Evolutionary conservation across 2,329 filamentous ascomycete species (phyloP).

Genomic region (Hypomyces rosellus): DNA sequence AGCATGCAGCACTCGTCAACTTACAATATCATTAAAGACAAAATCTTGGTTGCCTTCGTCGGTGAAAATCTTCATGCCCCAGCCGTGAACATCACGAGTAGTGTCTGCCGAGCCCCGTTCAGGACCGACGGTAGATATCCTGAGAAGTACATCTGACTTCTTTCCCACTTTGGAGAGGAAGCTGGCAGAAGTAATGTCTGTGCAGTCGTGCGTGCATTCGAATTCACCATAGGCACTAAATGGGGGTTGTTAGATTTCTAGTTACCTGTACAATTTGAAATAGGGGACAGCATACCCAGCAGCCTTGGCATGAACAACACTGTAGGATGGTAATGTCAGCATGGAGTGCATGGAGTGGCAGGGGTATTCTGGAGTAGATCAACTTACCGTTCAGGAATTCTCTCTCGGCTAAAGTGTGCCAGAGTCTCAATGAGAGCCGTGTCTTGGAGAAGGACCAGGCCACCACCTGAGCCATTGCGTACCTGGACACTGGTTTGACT

Average conservation of each 20-base stretch:
- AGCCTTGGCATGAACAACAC: slow-evolving; percentile 27
- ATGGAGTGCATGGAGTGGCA: neutral
- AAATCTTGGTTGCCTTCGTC: slow-evolving; percentile 62
- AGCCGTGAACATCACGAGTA: slow-evolving; percentile 62
- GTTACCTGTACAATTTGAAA: neutral
- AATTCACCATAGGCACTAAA: slow-evolving; percentile 46
- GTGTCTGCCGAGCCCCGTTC: slow-evolving; percentile 60
- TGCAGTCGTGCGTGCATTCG: slow-evolving; percentile 39
- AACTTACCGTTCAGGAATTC: slow-evolving; percentile 44
- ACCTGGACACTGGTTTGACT: slow-evolving; percentile 10
- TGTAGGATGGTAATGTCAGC: neutral
- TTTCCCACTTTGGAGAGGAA: slow-evolving; percentile 49
- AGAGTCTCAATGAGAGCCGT: slow-evolving; percentile 49
- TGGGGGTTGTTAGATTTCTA: neutral
- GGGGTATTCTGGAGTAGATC: too few relatives aligned
- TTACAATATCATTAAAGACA: slow-evolving; percentile 58
- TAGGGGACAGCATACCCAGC: slow-evolving; percentile 19
- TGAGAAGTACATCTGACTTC: slow-evolving; percentile 51
- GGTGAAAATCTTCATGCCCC: slow-evolving; percentile 52
- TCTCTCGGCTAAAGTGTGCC: slow-evolving; percentile 48
- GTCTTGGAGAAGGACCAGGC: slow-evolving; percentile 31
- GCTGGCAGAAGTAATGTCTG: slow-evolving; percentile 47
- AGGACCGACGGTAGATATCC: slow-evolving; percentile 65
- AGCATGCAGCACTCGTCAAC: slow-evolving; percentile 13
- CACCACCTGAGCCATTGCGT: slow-evolving; percentile 13